Base-by-base conservation (phyloP, 176 grass and related monocot genomes). In the Oryza officinalis region DNA sequence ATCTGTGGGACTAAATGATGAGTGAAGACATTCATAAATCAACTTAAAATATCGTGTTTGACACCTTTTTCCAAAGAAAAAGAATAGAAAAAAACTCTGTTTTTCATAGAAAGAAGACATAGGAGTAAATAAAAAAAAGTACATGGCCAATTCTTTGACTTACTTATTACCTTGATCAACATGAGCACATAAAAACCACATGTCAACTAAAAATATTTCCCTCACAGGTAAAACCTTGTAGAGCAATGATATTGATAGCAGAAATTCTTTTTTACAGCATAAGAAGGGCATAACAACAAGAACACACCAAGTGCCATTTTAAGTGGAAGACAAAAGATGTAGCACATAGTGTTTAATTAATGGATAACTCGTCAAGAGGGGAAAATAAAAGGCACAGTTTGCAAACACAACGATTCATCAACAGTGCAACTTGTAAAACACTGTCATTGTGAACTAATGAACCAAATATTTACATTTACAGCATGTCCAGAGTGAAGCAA, bases 271-370 rank as follows among this genome's bases (percentile, higher is more conserved):
- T 6, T 1, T 38, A 35, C 6, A 1, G 33, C 22, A 6, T 52
- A 64, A 82, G 4, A 71, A 82, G 27, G 27, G 60, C 59, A 74
- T 74, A 75, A 50, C 52, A 31, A 30, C 31, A 84, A 75, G 30
- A 13, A 41, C 18, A 63, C 14, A 54, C 14, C 13, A 60, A 11
- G 8, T 79, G 71, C 41, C 26, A 28, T 81, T 61, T 46, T 28
- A 73, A 54, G n/a, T 65, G 28, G 33, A 50, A 59, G 14, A 44
- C 13, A 78, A 28, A 28, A 72, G 37, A 31, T 9, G 54, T 3
- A 23, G 13, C 67, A 67, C 13, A 84, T 40, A 66, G 71, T 43
- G 31, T 44, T 49, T 64, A 18, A 38, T 49, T 64, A 18, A 38
- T 28, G 7, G 2, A 83, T 33, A 57, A 57, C 18, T 8, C 18